Evolutionary conservation across 345 rosid genomes (phyloP), one percentile per base, ranked within the genome.

Genomic region (Heritiera littoralis): DNA sequence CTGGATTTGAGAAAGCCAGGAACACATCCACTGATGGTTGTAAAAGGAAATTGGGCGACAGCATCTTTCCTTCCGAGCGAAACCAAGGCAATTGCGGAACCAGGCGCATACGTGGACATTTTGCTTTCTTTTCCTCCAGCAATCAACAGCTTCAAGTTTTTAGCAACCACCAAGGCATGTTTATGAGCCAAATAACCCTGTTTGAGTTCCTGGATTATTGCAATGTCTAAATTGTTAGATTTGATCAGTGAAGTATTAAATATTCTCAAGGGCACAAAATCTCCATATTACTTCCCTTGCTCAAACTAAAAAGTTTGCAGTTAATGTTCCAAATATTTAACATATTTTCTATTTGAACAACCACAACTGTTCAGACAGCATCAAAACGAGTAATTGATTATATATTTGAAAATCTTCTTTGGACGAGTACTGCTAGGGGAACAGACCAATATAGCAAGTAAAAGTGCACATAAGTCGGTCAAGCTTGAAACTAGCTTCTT

Each of bases 1-100:
- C 78, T 80, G 2, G 98, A 92, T 83, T 94, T 94, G 79, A 94
- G 83, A 75, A 89, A 60, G 40, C 98, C 98, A n/a, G 98, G 97
- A 38, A 94, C 20, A 60, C 87, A 64, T 46, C 98, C 98, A 4
- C 77, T 80, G 41, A 90, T 72, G 38, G 98, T 92, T 5, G 82
- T 79, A 78, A 83, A 88, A 9, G 98, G 92, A 78, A 91, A 90
- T 84, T 90, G 97, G 17, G 97, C 97, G 14, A 95, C 89, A 0
- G 89, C 92, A 0, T 90, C 89, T 80, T 80, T 90, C 84, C 98
- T 89, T 46, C 98, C 98, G 1, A 93, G 86, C 1, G 94, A 95
- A 58, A 92, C 94, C 63, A 92, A 77, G 8, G 91, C 95, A 43
- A 80, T 77, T 1, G 40, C 83, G 35, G 87, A 45, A 55, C 87